Evolutionary conservation across 768 basidiomycete genomes (phyloP), one percentile per base, ranked within the genome.

Genomic region (Podaxis sp.): DNA sequence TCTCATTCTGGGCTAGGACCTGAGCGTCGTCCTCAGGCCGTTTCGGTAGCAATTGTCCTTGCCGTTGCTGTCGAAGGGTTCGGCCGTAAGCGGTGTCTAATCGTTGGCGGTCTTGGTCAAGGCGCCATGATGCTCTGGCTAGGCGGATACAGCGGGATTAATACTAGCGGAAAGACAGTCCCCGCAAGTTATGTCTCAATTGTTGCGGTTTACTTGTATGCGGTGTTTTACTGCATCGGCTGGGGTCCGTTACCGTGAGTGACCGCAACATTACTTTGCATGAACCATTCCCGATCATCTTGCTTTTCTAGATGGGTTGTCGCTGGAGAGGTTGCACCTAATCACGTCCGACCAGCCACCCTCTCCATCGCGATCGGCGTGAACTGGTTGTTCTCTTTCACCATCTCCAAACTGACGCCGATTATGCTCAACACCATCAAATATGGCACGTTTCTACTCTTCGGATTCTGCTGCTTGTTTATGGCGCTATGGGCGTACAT

Each of bases 41-140:
- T 82, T 50, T 66, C 75, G 4, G 80, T 82, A 25, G 69, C 42
- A 6, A 64, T 73, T 16, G 73, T 75, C 4, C 73, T 83, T 42
- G 60, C 73, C 0, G 76, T 82, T 56, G 81, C 77, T n/a, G 75
- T 83, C 3, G 82, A 84, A 63, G 63, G 71, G 36, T 57, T 78
- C 38, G 83, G 83, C 3, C 75, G 81, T 53, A 84, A 83, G 63
- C 71, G 65, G 48, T 82, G 78, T 58, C 70, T 84, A 16, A 71
- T 85, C 46, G 70, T 79, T 44, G 81, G 82, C 9, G 79, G 80
- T 21, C 59, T 82, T 5, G 81, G 81, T 4, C 83, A 84, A 63
- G 76, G 76, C 5, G 60, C 70, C 7, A 78, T 68, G 68, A 80
- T 82, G 79, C 71, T 80, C 18, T 81, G 77, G 76, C 77, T 80